A percentile compares a stretch with the other conserved stretches of the same genome.
These are phyloP conservation scores for Dactylellina leptospora DNA, from an alignment of 2,329 filamentous ascomycete genomes.

Conservation along the genomic window DNA sequence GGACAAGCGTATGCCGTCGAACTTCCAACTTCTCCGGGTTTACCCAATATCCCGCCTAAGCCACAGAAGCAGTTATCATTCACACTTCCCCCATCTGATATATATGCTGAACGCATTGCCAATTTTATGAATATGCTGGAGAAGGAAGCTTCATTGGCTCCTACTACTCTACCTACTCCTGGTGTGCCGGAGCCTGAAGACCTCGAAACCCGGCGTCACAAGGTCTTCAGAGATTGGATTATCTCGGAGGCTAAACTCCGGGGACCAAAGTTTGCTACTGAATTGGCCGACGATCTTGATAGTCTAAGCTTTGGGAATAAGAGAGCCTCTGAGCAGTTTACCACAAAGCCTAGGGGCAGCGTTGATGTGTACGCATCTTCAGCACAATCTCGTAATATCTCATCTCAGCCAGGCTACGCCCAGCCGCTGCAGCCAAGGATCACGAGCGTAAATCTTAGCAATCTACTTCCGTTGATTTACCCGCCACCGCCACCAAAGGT, in stretches of 20 bases:
- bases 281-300: constrained; percentile 44
- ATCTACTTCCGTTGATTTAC: constrained; percentile 41
- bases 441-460: constrained; percentile 36
- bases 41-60: constrained; percentile 42
- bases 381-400: constrained; percentile 12
- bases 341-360: constrained; percentile 32
- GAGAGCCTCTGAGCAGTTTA: constrained; percentile 41
- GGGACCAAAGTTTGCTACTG: constrained; percentile 46
- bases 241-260: constrained; percentile 43
- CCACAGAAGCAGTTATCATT: constrained; percentile 48
- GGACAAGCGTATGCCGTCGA: constrained; percentile 45
- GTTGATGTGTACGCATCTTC: constrained; percentile 18
- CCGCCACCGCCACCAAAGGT: constrained; percentile 45
- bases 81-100: constrained; percentile 45
- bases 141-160: constrained; percentile 42
- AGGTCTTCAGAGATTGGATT: constrained; percentile 50
- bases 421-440: constrained; percentile 35
- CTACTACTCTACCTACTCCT: constrained; percentile 28
- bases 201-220: constrained; percentile 41
- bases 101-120: constrained; percentile 47
- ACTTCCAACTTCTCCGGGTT: constrained; percentile 39
- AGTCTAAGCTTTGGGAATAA: constrained; percentile 46
- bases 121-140: constrained; percentile 52
- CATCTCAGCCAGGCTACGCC: background rate
- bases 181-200: constrained; percentile 42